Evolutionary conservation across 257 asterid genomes (phyloP).

Genomic region (Petunia axillaris): DNA sequence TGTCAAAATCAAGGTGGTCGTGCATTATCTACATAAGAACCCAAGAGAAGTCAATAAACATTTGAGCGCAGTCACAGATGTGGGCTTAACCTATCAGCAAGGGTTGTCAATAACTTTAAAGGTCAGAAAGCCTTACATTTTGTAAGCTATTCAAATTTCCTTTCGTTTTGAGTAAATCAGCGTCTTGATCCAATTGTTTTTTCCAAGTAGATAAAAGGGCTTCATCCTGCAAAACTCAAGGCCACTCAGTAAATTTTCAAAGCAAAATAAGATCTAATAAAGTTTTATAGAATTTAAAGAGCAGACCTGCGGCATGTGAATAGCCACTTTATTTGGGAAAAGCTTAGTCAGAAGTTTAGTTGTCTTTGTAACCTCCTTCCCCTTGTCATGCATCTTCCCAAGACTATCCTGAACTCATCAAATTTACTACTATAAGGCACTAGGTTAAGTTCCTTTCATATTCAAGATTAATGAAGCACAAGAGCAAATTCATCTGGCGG

Average conservation of each 20-base stretch:
- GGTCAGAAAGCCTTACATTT: conserved; percentile 48
- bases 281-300: not conserved
- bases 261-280: conserved; percentile 13
- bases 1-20: too few relatives aligned
- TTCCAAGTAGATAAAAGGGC: conserved; percentile 76
- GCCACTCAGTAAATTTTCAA: conserved; percentile 26
- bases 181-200: conserved; percentile 75
- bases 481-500: not conserved
- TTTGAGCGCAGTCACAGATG: too few relatives aligned
- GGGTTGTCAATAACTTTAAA: too few relatives aligned
- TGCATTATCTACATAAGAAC: too few relatives aligned
- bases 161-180: conserved; percentile 68
- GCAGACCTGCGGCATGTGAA: conserved; percentile 79
- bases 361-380: conserved; percentile 72
- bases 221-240: conserved; percentile 62
- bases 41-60: too few relatives aligned
- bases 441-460: not conserved
- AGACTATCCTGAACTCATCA: conserved; percentile 63
- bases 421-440: not conserved
- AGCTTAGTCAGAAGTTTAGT: conserved; percentile 72
- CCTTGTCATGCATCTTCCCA: conserved; percentile 73
- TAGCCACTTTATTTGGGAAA: conserved; percentile 81
- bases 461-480: not conserved
- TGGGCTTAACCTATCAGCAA: too few relatives aligned
- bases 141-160: conserved; percentile 70